Conservation (phyloP, 352 stramenopile genomes). For the Phytophthora pini region DNA sequence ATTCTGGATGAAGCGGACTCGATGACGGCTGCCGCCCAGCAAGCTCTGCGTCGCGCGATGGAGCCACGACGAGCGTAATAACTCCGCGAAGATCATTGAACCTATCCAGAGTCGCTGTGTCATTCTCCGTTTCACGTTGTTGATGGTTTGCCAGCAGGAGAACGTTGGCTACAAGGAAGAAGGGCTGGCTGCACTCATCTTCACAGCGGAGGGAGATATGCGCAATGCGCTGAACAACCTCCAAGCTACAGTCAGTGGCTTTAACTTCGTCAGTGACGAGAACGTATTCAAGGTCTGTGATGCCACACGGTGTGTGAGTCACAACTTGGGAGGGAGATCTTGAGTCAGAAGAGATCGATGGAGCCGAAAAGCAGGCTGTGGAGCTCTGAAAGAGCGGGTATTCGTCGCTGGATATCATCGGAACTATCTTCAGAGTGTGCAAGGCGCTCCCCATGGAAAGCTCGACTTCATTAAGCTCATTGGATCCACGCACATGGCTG, state of each 20-base stretch:
- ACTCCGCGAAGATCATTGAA: constrained; percentile 99
- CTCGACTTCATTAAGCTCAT: constrained; percentile 93
- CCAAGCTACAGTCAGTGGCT: constrained; percentile 96
- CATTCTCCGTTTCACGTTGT: constrained; percentile 97
- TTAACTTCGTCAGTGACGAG: constrained; percentile 95
- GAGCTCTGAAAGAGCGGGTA: constrained; percentile 92
- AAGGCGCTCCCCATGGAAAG: constrained; percentile 89
- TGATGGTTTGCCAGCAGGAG: constrained; percentile 95
- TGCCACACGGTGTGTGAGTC: too few relatives aligned
- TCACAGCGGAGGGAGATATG: constrained; percentile 99
- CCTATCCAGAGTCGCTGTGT: constrained; percentile 99
- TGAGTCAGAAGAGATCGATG: constrained; percentile 82
- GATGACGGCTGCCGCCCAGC: constrained; percentile 98
- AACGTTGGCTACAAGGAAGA: constrained; percentile 88
- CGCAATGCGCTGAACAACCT: constrained; percentile 99
- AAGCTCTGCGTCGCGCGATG: constrained; percentile 98
- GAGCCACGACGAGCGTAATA: constrained; percentile 99
- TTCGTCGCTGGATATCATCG: constrained; percentile 97
- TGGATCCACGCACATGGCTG: constrained; percentile 93
- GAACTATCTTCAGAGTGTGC: constrained; percentile 97
- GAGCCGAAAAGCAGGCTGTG: constrained; percentile 79
- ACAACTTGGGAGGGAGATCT: constrained; percentile 74
- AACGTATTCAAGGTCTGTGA: constrained; percentile 97
- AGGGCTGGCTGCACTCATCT: constrained; percentile 97
- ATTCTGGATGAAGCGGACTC: constrained; percentile 99